Percentiles rank a stretch among this genome's conserved stretches.
phyloP scores from a whole-genome alignment of 2,329 filamentous ascomycete genomes.

The Xylaria sp. region DNA sequence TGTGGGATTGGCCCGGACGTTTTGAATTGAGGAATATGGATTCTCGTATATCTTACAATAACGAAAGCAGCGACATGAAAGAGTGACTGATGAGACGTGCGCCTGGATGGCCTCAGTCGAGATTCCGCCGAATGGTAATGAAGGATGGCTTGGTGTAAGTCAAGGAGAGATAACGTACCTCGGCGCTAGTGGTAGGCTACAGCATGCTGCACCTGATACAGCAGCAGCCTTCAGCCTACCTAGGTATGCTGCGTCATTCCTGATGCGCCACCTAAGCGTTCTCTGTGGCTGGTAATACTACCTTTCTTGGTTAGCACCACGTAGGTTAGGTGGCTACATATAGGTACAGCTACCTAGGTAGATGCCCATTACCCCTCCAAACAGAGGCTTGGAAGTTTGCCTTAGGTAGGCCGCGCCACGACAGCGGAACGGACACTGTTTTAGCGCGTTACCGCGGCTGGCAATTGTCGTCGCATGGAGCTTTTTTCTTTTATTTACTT shows the following conservation, averaged over 20 bases:
- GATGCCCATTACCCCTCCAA: slow-evolving; percentile 17
- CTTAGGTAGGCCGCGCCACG: not conserved
- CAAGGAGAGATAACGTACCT: not conserved
- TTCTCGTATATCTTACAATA: not conserved
- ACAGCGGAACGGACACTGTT: slow-evolving; percentile 2
- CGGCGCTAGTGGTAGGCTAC: slow-evolving; percentile 12
- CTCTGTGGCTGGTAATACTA: slow-evolving; percentile 12
- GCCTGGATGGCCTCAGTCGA: slow-evolving; percentile 7
- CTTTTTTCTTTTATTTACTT: slow-evolving; percentile 31
- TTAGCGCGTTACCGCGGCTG: slow-evolving; percentile 1
- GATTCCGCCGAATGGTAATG: slow-evolving; percentile 20
- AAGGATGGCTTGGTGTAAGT: not conserved
- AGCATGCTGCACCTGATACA: not conserved
- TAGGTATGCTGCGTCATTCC: slow-evolving; percentile 1
- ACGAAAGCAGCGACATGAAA: slow-evolving; percentile 14
- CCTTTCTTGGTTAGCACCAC: too few relatives aligned
- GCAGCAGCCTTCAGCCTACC: not conserved
- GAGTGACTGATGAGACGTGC: slow-evolving; percentile 16
- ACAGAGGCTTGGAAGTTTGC: not conserved
- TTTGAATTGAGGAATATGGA: too few relatives aligned
- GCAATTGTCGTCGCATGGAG: not conserved
- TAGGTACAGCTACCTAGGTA: not conserved
- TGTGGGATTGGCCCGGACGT: not conserved
- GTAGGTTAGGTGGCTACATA: too few relatives aligned
- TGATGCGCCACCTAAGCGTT: slow-evolving; percentile 12